Conservation (phyloP, 2,329 filamentous ascomycete species). For the Exophiala alcalophila region DNA sequence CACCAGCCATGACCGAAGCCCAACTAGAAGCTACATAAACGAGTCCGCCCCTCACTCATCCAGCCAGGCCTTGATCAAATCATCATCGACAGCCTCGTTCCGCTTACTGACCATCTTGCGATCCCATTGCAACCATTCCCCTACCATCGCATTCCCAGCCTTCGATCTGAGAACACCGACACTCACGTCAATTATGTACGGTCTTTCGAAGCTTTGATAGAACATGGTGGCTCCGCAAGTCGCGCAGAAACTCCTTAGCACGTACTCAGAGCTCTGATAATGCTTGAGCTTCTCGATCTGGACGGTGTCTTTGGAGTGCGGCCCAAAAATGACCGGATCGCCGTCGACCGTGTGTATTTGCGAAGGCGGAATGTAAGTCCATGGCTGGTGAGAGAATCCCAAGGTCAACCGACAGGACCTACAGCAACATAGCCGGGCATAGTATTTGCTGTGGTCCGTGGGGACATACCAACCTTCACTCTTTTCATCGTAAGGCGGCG, state of each 20-base stretch:
- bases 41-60: too few relatives aligned
- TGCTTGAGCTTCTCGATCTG: conserved; percentile 38
- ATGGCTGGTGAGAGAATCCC: conserved; percentile 63
- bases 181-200: conserved; percentile 61
- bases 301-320: conserved; percentile 35
- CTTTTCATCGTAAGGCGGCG: conserved; percentile 48
- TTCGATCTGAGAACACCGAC: conserved; percentile 54
- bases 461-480: conserved; percentile 47
- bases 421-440: conserved; percentile 62
- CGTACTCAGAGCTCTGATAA: conserved; percentile 54
- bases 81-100: conserved; percentile 48
- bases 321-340: conserved; percentile 36
- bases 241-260: conserved; percentile 60
- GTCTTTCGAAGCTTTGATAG: conserved; percentile 55
- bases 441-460: conserved; percentile 54
- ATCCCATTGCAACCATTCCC: conserved; percentile 63
- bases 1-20: too few relatives aligned
- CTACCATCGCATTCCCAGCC: conserved; percentile 52
- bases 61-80: conserved; percentile 31
- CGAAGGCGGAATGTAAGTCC: conserved; percentile 62
- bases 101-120: conserved; percentile 56
- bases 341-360: conserved; percentile 52
- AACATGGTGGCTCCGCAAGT: conserved; percentile 63
- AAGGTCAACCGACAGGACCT: conserved; percentile 58
- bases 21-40: too few relatives aligned